Evolutionary conservation across 2,329 filamentous ascomycete species (phyloP).

Genomic region (Diplodia mutila): DNA sequence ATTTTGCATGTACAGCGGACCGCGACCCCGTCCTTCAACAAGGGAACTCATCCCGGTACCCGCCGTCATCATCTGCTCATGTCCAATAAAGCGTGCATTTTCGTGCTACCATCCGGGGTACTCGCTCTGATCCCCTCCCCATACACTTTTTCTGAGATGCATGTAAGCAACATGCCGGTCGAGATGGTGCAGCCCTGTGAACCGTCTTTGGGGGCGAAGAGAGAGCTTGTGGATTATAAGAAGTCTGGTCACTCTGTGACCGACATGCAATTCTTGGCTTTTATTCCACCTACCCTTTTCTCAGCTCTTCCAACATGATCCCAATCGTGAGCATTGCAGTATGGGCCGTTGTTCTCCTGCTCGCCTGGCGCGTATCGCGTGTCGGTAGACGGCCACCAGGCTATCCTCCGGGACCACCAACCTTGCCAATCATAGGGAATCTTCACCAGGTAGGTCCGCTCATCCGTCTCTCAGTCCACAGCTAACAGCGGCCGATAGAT

Average conservation of each 20-base stretch:
- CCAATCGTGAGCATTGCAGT: background rate
- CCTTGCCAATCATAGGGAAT: constrained; percentile 57
- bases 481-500: constrained; percentile 36
- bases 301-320: background rate
- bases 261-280: background rate
- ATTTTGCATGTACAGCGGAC: background rate
- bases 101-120: background rate
- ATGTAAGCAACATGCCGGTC: background rate
- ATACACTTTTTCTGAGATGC: background rate
- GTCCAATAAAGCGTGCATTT: background rate
- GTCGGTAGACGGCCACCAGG: constrained; percentile 36
- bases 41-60: background rate
- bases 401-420: constrained; percentile 57
- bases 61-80: background rate
- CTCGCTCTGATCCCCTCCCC: background rate
- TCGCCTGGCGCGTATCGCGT: constrained; percentile 14
- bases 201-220: background rate
- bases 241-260: too few species aligned
- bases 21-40: background rate
- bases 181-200: background rate
- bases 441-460: constrained; percentile 45
- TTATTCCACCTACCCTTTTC: too few species aligned
- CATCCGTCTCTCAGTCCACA: background rate
- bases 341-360: background rate
- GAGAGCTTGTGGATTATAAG: background rate